These are phyloP conservation scores for Tuber borchii DNA, from an alignment of 495 filamentous ascomycete species.

Conservation along the genomic window DNA sequence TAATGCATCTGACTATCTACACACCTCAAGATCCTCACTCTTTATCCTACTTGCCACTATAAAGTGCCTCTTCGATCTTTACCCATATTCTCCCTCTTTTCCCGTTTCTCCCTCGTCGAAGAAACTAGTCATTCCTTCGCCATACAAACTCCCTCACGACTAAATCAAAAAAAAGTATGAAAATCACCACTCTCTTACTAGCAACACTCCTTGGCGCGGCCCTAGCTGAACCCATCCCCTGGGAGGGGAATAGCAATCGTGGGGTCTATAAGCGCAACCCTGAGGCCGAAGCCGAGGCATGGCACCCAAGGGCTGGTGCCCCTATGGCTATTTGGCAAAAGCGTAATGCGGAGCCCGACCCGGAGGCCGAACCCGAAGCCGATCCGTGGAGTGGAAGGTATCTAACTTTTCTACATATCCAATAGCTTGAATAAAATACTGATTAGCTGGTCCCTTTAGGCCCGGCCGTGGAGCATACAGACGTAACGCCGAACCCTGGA, in stretches of 20 bases:
- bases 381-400: background rate
- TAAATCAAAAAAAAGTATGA: background rate
- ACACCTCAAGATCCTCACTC: background rate
- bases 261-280: background rate
- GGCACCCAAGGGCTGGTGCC: background rate
- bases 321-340: conserved; percentile 1
- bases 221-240: background rate
- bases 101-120: background rate
- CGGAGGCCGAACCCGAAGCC: background rate
- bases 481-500: background rate
- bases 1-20: background rate
- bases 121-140: conserved; percentile 1
- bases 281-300: background rate
- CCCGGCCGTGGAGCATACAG: conserved; percentile 1
- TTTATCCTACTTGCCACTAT: background rate
- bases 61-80: background rate
- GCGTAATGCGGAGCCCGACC: background rate
- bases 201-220: background rate
- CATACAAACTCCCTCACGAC: background rate
- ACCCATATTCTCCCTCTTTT: background rate
- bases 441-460: background rate
- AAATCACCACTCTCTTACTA: background rate
- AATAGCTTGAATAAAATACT: background rate
- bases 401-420: background rate
- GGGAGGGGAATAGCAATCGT: background rate